Evolutionary conservation across 495 filamentous ascomycete genomes (phyloP), one percentile per base, ranked within the genome.

Genomic region (Xylaria intraflava): DNA sequence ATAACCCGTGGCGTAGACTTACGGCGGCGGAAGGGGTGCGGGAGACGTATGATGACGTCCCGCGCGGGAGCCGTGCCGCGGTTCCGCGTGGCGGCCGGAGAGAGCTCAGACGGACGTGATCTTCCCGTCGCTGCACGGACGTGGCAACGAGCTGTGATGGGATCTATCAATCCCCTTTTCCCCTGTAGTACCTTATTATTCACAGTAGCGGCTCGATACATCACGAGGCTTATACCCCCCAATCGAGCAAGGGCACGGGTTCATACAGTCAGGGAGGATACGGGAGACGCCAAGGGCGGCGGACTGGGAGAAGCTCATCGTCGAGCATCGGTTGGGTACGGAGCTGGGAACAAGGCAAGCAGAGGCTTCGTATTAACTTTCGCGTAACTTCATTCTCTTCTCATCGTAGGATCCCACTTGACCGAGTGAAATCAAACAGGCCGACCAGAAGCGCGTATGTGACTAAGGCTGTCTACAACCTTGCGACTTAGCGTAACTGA

Each of bases 361-460:
- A 35, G 20, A 42, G 36, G 52, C 45, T 55, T 55, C n/a, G 52
- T 55, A 55, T 55, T 55, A 55, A 48, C 52, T 33, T n/a, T n/a
- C 36, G 52, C 47, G 26, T 42, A 42, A n/a, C 52, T 48, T 55
- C 44, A 40, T 55, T 55, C 39, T 46, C 41, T 36, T 43, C 26
- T 55, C 36, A 26, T 49, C 17, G 9, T 30, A 43, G 52, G 22
- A 49, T 23, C 33, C n/a, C 52, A 55, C 38, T 49, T 55, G 22
- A 43, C 29, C 22, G 35, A 55, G 45, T 43, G 52, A 55, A 35
- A 36, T 49, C 38, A 48, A n/a, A 38, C 45, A 43, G 19, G n/a
- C 9, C 35, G 26, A 43, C 38, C 22, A 41, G 45, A 55, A 55
- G 43, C 30, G 45, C 44, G 23, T 43, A 43, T 36, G 51, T 55